Evolutionary conservation across 2,329 filamentous ascomycete species (phyloP).

Genomic region (Penicillium sp.): DNA sequence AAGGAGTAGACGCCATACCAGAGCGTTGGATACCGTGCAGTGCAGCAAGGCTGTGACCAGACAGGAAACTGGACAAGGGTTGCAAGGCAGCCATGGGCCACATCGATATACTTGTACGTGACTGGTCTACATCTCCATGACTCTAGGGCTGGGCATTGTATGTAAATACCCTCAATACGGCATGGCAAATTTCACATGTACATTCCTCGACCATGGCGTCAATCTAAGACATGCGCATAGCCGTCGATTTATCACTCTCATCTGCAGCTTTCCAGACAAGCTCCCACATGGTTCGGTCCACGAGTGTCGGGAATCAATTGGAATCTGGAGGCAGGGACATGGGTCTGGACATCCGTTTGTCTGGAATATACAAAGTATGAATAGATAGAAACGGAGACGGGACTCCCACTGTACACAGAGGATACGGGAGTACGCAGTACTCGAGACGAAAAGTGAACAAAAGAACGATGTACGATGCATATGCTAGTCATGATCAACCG

Average conservation of each 20-base stretch:
- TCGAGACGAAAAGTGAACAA: not conserved
- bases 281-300: constrained; percentile 8
- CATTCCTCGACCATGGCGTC: not conserved
- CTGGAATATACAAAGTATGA: not conserved
- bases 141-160: not conserved
- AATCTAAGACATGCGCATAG: constrained; percentile 1
- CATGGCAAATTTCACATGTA: constrained; percentile 1
- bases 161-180: not conserved
- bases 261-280: constrained; percentile 3
- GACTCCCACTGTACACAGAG: no score
- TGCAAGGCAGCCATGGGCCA: not conserved
- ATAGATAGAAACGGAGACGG: not conserved
- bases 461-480: not conserved
- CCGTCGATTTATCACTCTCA: not conserved
- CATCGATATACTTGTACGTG: not conserved
- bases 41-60: not conserved
- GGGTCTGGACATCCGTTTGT: not conserved
- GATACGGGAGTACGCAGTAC: not conserved
- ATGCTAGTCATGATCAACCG: not conserved
- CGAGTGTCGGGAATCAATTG: not conserved
- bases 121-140: not conserved
- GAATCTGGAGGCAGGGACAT: not conserved
- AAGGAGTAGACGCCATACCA: not conserved
- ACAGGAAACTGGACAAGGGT: not conserved
- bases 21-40: not conserved